Evolutionary conservation across 495 filamentous ascomycete genomes (phyloP).

Genomic region (Hypoxylon lienhwacheense): DNA sequence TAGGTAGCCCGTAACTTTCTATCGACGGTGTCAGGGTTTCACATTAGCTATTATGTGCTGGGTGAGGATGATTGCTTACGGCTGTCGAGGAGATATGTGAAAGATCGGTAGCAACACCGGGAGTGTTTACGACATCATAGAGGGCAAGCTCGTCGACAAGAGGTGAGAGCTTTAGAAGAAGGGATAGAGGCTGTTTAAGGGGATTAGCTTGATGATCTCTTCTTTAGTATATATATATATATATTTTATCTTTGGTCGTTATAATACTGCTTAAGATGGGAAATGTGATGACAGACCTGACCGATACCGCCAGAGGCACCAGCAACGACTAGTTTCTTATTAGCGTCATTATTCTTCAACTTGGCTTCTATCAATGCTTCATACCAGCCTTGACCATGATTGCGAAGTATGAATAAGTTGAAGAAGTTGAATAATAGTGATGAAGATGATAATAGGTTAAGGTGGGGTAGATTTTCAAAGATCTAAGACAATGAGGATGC

Average conservation of each 20-base stretch:
- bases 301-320: conserved; percentile 98
- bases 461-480: conserved; percentile 25
- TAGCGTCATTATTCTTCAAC: conserved; percentile 28
- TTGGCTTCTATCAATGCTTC: conserved; percentile 24
- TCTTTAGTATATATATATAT: conserved; percentile 1
- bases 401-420: too few species aligned
- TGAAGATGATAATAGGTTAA: conserved; percentile 23
- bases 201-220: conserved; percentile 36
- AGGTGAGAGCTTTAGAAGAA: conserved; percentile 85
- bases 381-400: conserved; percentile 91
- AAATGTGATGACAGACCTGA: conserved; percentile 62
- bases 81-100: conserved; percentile 95
- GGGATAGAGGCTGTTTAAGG: conserved; percentile 80
- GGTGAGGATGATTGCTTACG: conserved; percentile 56
- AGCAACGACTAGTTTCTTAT: conserved; percentile 71
- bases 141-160: conserved; percentile 88
- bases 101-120: conserved; percentile 91
- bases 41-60: not conserved
- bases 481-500: conserved; percentile 25
- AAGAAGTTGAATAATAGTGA: too few species aligned
- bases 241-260: too few species aligned
- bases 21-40: conserved; percentile 38
- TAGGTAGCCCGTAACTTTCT: conserved; percentile 91
- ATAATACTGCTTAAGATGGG: too few species aligned
- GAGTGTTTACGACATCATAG: conserved; percentile 99